These are phyloP conservation scores for Saturnispora galanensis DNA, from an alignment of 805 yeast genomes.

Conservation along the genomic window DNA sequence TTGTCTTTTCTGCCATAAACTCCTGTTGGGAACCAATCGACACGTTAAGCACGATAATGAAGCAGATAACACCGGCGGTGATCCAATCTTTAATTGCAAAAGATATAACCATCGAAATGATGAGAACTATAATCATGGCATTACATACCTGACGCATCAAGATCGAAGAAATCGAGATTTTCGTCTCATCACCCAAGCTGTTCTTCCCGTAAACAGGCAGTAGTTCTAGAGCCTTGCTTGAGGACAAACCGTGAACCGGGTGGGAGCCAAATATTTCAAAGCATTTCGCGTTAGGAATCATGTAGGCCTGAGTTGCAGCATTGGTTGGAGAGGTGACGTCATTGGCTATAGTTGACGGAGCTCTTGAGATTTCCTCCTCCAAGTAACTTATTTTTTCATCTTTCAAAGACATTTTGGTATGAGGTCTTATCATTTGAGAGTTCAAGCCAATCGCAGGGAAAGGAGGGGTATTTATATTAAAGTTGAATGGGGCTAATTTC, in stretches of 20 bases:
- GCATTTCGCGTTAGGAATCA: slow-evolving; percentile 16
- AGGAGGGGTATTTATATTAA: neutral
- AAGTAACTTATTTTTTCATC: slow-evolving; percentile 8
- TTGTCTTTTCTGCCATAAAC: slow-evolving; percentile 65
- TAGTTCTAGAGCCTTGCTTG: slow-evolving; percentile 23
- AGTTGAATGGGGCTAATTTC: neutral
- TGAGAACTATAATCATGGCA: slow-evolving; percentile 68
- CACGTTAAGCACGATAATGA: slow-evolving; percentile 55
- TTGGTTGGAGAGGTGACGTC: neutral
- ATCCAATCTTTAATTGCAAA: slow-evolving; percentile 71
- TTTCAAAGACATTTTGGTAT: neutral
- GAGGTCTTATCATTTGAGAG: neutral
- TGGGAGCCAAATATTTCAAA: slow-evolving; percentile 27
- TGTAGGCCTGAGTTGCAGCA: slow-evolving; percentile 16
- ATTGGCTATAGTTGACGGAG: slow-evolving; percentile 3
- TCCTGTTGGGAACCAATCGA: slow-evolving; percentile 64
- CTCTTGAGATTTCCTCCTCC: slow-evolving; percentile 9
- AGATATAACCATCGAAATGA: slow-evolving; percentile 62
- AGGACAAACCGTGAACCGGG: slow-evolving; percentile 38
- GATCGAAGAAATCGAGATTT: slow-evolving; percentile 44
- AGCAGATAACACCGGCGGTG: slow-evolving; percentile 71
- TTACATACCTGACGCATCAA: slow-evolving; percentile 59
- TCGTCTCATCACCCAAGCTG: slow-evolving; percentile 48
- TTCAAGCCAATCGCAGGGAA: too few relatives aligned
- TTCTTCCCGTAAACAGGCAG: slow-evolving; percentile 43